Conservation (phyloP, 352 stramenopile species). For the Globisporangium recalcitrans region DNA sequence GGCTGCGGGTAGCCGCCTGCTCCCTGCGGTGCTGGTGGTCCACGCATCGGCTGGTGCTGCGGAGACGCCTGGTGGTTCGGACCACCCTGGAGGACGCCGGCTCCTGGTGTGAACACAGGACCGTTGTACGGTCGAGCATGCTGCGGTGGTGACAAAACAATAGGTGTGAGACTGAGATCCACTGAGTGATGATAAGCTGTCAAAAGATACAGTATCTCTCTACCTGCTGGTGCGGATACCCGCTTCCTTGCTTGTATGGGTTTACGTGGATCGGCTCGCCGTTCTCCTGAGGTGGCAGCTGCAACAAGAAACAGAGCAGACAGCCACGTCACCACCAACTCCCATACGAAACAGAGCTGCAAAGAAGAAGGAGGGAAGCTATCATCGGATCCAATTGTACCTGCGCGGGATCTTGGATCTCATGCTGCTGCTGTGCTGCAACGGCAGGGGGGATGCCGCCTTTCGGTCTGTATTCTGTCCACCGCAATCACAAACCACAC, state of each 20-base stretch:
- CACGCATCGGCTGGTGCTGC: slow-evolving; percentile 42
- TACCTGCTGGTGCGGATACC: slow-evolving; percentile 12
- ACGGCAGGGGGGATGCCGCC: background rate
- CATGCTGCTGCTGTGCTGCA: slow-evolving; percentile 12
- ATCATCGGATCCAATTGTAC: background rate
- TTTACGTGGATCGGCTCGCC: slow-evolving; percentile 1
- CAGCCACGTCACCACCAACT: background rate
- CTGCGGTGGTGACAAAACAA: slow-evolving; percentile 11
- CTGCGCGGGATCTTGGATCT: slow-evolving; percentile 16
- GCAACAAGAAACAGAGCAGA: background rate
- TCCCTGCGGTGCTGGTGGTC: slow-evolving; percentile 22
- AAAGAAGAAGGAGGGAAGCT: background rate
- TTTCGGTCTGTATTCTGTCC: slow-evolving; percentile 21
- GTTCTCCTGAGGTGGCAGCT: slow-evolving; percentile 8
- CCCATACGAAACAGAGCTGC: background rate
- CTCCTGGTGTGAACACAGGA: slow-evolving; percentile 32
- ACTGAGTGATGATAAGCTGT: no score
- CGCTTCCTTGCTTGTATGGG: slow-evolving; percentile 17
- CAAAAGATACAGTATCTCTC: background rate
- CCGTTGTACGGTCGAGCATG: slow-evolving; percentile 37
- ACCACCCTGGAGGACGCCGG: slow-evolving; percentile 12
- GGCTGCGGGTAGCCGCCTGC: slow-evolving; percentile 23
- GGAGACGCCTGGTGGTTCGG: slow-evolving; percentile 25
- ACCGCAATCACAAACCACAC: background rate
- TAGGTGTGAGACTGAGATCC: background rate